phyloP scores from a whole-genome alignment of 2,329 filamentous ascomycete genomes.

The Boeremia exigua region DNA sequence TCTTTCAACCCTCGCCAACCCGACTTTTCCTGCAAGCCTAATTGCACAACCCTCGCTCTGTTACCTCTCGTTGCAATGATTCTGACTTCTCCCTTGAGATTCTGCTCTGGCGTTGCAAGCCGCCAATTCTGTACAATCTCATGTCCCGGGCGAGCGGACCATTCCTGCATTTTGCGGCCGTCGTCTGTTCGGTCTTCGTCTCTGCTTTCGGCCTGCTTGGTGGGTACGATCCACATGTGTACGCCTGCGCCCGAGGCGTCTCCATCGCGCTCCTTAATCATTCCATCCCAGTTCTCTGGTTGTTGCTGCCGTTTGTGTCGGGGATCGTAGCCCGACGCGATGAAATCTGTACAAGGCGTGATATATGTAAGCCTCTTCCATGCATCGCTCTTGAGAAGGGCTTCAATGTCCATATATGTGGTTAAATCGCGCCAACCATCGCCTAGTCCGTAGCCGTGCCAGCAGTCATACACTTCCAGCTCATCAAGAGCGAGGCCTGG shows the following conservation, averaged over 20 bases:
- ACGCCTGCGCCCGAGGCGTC: constrained; percentile 38
- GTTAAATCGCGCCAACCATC: constrained; percentile 45
- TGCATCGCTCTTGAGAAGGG: constrained; percentile 38
- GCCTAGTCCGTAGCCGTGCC: constrained; percentile 43
- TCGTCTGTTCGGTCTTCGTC: constrained; percentile 25
- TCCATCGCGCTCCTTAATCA: constrained; percentile 42
- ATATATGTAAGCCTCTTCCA: constrained; percentile 44
- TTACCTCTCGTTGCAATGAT: constrained; percentile 41
- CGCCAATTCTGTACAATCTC: constrained; percentile 37
- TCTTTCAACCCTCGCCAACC: constrained; percentile 43
- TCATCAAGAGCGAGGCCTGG: constrained; percentile 42
- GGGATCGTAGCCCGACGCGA: constrained; percentile 43
- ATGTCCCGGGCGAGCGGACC: constrained; percentile 40
- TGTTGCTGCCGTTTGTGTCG: constrained; percentile 35
- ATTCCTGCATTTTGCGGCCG: constrained; percentile 31
- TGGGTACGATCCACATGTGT: constrained; percentile 40
- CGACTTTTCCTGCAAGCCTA: constrained; percentile 33
- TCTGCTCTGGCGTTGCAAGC: constrained; percentile 37
- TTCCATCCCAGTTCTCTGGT: constrained; percentile 38
- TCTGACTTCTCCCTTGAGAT: constrained; percentile 40
- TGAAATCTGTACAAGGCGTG: constrained; percentile 44
- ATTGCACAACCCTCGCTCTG: constrained; percentile 32
- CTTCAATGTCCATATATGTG: constrained; percentile 45
- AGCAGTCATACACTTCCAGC: constrained; percentile 43
- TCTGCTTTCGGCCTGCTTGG: constrained; percentile 19